Evolutionary conservation across 2,329 filamentous ascomycete genomes (phyloP), one percentile per base, ranked within the genome.

Genomic region (Microcyclosporella mali): DNA sequence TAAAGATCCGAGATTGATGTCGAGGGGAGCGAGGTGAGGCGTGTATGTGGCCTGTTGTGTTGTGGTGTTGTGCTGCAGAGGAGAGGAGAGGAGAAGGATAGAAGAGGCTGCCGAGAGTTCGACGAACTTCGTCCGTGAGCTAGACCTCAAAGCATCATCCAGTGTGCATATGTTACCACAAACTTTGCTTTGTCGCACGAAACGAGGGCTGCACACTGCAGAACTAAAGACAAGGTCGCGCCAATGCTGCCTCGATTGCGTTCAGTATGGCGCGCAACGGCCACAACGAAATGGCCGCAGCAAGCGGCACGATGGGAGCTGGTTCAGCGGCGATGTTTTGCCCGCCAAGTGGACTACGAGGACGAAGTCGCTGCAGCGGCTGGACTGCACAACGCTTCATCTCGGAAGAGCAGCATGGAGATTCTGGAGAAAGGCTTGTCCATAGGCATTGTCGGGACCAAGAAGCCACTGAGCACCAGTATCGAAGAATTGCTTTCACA

Each of bases 401-500:
- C 6, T n/a, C n/a, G n/a, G 27, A 40, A 18, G 19, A 34, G 30
- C 16, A 30, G 12, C 28, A 32, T 4, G 11, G 12, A 10, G 19
- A 15, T 18, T 2, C 8, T 7, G 14, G n/a, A 12, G 9, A 25
- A 18, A n/a, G 42, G 40, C 17, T 10, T 43, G 21, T 51, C 44
- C 31, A 45, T 45, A 40, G 49, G 49, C 45, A 48, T 43, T 2
- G 30, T 32, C 6, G 30, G 15, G 4, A 14, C 30, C 12, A 8
- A 14, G 33, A 17, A 14, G 33, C n/a, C 33, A 15, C 33, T 3
- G 11, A 25, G 21, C 21, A 34, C 33, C 16, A 46, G 19, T 9
- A 44, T 55, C 31, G 40, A 43, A 14, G 44, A 55, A 10, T 33
- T 55, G 29, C 33, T 52, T 14, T 18, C 43, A n/a, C 19, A 42